Evolutionary conservation across 768 basidiomycete species (phyloP).

Genomic region (Russula griseocarnosa): DNA sequence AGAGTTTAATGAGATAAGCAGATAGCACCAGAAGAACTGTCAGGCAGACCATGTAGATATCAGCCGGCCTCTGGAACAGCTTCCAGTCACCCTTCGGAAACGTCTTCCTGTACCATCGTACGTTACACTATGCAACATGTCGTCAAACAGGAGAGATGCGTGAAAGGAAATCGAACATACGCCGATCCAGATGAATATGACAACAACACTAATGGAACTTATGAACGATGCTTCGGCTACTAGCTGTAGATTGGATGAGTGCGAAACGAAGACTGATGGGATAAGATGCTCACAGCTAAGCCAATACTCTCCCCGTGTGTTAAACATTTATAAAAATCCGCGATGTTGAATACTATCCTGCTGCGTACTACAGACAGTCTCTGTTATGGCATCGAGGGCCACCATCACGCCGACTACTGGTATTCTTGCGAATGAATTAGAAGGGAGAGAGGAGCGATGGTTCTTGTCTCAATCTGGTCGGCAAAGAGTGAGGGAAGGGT

Average conservation of each 20-base stretch:
- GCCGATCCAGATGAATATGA: constrained; percentile 8
- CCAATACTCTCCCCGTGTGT: constrained; percentile 39
- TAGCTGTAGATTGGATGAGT: constrained; percentile 30
- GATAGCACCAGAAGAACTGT: too few species aligned
- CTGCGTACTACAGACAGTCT: constrained; percentile 17
- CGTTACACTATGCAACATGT: constrained; percentile 11
- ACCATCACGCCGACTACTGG: background rate
- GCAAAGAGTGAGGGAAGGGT: background rate
- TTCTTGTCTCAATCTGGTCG: background rate
- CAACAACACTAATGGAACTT: too few species aligned
- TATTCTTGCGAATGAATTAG: background rate
- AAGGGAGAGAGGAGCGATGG: background rate
- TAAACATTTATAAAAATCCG: too few species aligned
- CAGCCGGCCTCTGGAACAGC: constrained; percentile 39
- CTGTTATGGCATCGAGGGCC: background rate
- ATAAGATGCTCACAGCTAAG: constrained; percentile 34
- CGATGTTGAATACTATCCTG: background rate
- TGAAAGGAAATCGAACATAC: constrained; percentile 3
- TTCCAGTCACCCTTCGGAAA: constrained; percentile 11
- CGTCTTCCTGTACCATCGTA: constrained; percentile 3
- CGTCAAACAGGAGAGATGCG: too few species aligned
- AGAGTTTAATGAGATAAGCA: constrained; percentile 20
- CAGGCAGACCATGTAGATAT: constrained; percentile 23
- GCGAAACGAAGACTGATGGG: constrained; percentile 1
- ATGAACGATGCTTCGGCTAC: constrained; percentile 32